Percentiles rank a stretch among this genome's conserved stretches.
These are phyloP conservation scores for Francoa sonchifolia DNA, from an alignment of 441 rosid species.

Conservation along the genomic window DNA sequence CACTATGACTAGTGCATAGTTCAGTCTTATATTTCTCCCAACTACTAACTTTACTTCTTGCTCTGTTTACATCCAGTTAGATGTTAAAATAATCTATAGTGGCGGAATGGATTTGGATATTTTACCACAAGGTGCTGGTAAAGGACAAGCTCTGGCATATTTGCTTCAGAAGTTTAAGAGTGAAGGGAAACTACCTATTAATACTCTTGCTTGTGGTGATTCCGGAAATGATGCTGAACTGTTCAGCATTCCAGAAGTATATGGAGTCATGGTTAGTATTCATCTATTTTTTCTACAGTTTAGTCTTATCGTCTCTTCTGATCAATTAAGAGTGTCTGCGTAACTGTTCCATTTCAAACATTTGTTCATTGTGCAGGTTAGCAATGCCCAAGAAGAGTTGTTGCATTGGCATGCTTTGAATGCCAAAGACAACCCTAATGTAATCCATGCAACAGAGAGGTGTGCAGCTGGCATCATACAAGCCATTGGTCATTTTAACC, in stretches of 20 bases:
- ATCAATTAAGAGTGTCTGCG: constrained; percentile 2
- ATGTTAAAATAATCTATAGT: constrained; percentile 82
- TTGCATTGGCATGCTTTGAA: constrained; percentile 79
- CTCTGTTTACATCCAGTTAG: constrained; percentile 41
- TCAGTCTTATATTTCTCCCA: background rate
- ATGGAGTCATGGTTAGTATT: constrained; percentile 75
- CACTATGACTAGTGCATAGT: background rate
- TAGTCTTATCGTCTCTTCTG: constrained; percentile 3
- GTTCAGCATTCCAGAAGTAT: constrained; percentile 66
- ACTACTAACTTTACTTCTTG: background rate
- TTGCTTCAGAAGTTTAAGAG: constrained; percentile 56
- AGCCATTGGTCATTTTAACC: constrained; percentile 81
- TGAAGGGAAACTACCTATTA: constrained; percentile 51
- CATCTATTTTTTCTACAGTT: constrained; percentile 4
- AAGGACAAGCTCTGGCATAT: constrained; percentile 96
- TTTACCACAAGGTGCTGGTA: constrained; percentile 91
- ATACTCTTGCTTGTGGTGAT: constrained; percentile 90
- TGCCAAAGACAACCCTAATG: constrained; percentile 66
- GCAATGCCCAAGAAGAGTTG: constrained; percentile 93
- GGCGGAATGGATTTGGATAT: constrained; percentile 97
- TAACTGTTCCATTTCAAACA: background rate
- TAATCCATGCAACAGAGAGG: constrained; percentile 71
- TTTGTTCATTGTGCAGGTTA: constrained; percentile 32
- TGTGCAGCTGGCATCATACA: constrained; percentile 87
- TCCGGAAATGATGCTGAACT: constrained; percentile 93